A percentile compares a stretch with the other conserved stretches of the same genome.
Evolutionary conservation across 176 grass and related monocot genomes (phyloP).

Genomic region (Rhipidocladum racemiflorum): DNA sequence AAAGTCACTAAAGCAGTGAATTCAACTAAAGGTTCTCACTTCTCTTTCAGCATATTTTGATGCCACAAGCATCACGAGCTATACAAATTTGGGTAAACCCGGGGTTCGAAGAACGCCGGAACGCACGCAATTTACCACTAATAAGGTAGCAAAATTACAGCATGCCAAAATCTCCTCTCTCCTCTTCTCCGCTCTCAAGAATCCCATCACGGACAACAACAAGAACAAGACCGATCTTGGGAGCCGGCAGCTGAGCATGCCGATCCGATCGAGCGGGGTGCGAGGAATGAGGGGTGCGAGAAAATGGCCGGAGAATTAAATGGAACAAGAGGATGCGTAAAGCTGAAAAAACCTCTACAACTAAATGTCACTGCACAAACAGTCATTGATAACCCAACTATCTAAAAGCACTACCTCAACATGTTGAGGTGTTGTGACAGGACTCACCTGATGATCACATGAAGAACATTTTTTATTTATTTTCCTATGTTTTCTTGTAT

Average conservation of each 20-base stretch:
- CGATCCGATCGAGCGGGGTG: constrained; percentile 14
- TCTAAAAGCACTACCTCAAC: not conserved
- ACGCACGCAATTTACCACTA: not conserved
- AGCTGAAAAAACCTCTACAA: too few species aligned
- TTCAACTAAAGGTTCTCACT: not conserved
- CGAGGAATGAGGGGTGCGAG: too few species aligned
- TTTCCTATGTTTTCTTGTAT: not conserved
- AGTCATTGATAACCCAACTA: not conserved
- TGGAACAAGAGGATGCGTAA: too few species aligned
- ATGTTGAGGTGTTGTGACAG: not conserved
- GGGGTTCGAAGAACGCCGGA: not conserved
- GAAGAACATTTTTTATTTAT: not conserved
- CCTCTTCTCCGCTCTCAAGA: not conserved
- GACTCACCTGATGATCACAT: not conserved
- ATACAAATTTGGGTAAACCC: not conserved
- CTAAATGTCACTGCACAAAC: not conserved
- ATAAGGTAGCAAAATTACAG: not conserved
- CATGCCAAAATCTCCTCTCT: not conserved
- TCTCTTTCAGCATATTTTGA: not conserved
- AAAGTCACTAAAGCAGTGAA: constrained; percentile 1
- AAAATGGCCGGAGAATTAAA: too few species aligned
- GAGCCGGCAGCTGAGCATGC: not conserved
- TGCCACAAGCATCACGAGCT: not conserved
- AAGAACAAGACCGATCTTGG: not conserved
- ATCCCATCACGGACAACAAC: not conserved